Evolutionary conservation across 1,139 yeast genomes (phyloP), one percentile per base, ranked within the genome.

Genomic region (Suhomyces maxii): DNA sequence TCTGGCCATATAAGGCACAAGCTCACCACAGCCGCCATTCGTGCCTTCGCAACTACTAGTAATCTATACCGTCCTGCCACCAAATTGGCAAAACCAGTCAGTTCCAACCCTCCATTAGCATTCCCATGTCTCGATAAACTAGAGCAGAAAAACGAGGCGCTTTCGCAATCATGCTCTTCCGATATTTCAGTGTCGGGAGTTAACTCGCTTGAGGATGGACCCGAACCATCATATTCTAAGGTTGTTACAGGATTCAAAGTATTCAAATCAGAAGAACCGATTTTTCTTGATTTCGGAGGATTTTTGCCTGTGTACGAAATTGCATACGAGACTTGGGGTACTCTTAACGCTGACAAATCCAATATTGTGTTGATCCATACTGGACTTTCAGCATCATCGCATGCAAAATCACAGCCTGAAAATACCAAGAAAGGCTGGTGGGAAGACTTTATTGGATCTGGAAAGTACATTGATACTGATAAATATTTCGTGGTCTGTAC

Each of bases 401-500:
- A 90, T 66, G 98, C 97, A n/a, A 87, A 82, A 58, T 87, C 96
- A 3, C 95, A 89, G 52, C 71, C 77, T 0, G 72, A 78, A 34
- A 90, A 90, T 62, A 63, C 80, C 3, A 80, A 80, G 53, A 82
- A 83, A 6, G 98, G 98, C 9, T 90, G 98, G 98, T 90, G 98
- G 98, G 97, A 90, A 60, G 77, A 83, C 46, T 90, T 90, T 63
- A 89, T 90, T 48, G 98, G 98, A 0, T 86, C 96, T 0, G 93
- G 85, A 5, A 76, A 79, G 48, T 82, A 86, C 52, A 68, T 90
- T 46, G 97, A 90, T 60, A 90, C 97, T 1, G 70, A 86, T 57
- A 85, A 84, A 63, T 89, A 76, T 65, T 89, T 88, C 62, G 80
- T 90, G 7, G 80, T 90, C 3, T 90, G 98, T 67, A 89, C 97